These are phyloP conservation scores for Xylaria sp. DNA, from an alignment of 2,329 filamentous ascomycete species.

Conservation along the genomic window DNA sequence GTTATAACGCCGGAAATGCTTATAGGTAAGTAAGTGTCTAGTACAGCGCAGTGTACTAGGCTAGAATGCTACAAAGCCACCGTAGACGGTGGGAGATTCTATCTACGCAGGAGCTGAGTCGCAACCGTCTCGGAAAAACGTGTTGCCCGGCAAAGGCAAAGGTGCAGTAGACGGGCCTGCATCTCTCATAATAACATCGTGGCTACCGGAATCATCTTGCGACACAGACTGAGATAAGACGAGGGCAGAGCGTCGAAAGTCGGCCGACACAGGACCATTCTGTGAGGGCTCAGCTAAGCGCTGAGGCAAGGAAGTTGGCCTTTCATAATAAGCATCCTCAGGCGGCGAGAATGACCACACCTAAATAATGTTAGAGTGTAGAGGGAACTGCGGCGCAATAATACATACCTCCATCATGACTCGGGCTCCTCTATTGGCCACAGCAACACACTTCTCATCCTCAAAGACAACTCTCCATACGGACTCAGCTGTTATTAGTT, in stretches of 20 bases:
- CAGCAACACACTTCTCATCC: constrained; percentile 96
- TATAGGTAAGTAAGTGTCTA: constrained; percentile 40
- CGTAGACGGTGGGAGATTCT: constrained; percentile 15
- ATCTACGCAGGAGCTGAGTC: constrained; percentile 5
- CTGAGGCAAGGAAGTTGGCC: constrained; percentile 62
- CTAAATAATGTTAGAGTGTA: constrained; percentile 59
- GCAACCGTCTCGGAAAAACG: constrained; percentile 63
- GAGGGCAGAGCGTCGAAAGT: constrained; percentile 48
- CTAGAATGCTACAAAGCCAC: constrained; percentile 35
- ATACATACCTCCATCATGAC: constrained; percentile 94
- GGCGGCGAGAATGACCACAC: constrained; percentile 96
- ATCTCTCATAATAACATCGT: constrained; percentile 68
- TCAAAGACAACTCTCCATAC: constrained; percentile 99
- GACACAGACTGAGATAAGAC: constrained; percentile 36
- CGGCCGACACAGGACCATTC: constrained; percentile 63
- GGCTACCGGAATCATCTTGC: constrained; percentile 50
- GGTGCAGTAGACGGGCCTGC: constrained; percentile 67
- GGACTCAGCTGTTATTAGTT: constrained; percentile 90
- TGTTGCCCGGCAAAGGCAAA: constrained; percentile 58
- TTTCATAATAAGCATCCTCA: constrained; percentile 70
- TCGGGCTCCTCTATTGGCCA: constrained; percentile 84
- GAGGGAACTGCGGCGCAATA: constrained; percentile 30
- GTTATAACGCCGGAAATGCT: constrained; percentile 49
- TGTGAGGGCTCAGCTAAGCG: constrained; percentile 59
- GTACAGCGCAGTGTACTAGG: constrained; percentile 30